Evolutionary conservation across 148 eudicot species (phyloP), one percentile per base, ranked within the genome.

Genomic region (Rheum nobile): DNA sequence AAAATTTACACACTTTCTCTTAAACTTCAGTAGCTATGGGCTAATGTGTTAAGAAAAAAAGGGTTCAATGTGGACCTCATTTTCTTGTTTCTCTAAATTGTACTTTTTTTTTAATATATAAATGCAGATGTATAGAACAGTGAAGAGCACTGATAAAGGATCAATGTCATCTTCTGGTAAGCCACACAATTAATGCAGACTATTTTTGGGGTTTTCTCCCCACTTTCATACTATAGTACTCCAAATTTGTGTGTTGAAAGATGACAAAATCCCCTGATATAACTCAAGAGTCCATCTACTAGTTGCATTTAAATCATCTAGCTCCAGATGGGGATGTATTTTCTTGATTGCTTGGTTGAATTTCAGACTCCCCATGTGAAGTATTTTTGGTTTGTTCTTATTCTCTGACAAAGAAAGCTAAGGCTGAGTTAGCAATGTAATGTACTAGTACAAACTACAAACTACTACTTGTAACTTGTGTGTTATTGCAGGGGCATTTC

Each of bases 41-140:
- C 29, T 26, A 24, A 8, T 57, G 65, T 57, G 65, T 57, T 57
- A 26, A 24, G 65, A 57, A 50, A 57, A 32, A 57, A 57, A 57
- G 13, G 65, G 31, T 55, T 32, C 65, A 29, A 0, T 61, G 67
- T 61, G 67, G 67, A 29, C 69, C 35, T 39, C 35, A 8, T 54
- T 54, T 54, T 54, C 29, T 24, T 54, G 21, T 54, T 24, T 39
- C 54, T 41, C 63, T 22, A 81, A 41, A 32, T 35, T 61, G 46
- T n/a, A 77, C 68, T 21, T 78, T 13, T 65, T 79, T 71, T 52
- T 21, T 42, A 37, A 34, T 48, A 34, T 78, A 21, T 77, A 68
- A 80, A 84, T 87, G 89, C 91, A 93, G 98, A 93, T 93, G 98
- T 93, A 90, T 77, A 90, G 98, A 86, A 93, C 98, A 83, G 98